Conservation (phyloP, 768 basidiomycete species). For the Termitomyces sp. region DNA sequence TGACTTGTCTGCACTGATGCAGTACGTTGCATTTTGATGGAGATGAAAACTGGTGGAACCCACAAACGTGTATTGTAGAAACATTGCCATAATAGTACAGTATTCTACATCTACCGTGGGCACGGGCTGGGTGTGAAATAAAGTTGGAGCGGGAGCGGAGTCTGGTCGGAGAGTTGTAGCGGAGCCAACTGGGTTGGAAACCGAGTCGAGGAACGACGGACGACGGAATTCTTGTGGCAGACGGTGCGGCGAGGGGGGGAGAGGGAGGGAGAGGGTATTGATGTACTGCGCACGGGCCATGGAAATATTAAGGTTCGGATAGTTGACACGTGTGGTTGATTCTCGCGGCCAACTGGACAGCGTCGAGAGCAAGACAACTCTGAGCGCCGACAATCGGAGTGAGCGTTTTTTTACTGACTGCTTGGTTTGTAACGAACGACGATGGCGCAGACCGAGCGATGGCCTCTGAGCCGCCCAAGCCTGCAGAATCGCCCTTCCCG, state of each 20-base stretch:
- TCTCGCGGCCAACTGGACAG: not conserved
- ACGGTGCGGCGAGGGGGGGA: not conserved
- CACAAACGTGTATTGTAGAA: too few species aligned
- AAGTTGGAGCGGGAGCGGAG: not conserved
- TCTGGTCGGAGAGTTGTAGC: slow-evolving; percentile 3
- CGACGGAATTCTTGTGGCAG: too few species aligned
- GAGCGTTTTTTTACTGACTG: not conserved
- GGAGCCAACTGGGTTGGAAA: not conserved
- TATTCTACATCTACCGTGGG: too few species aligned
- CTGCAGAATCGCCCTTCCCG: slow-evolving; percentile 29
- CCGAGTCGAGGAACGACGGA: too few species aligned
- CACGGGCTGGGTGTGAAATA: not conserved
- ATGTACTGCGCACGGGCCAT: slow-evolving; percentile 10
- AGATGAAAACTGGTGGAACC: too few species aligned
- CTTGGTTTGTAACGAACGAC: not conserved
- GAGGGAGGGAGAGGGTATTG: not conserved
- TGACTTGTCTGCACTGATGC: too few species aligned
- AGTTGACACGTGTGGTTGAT: slow-evolving; percentile 9
- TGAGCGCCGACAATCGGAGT: slow-evolving; percentile 20
- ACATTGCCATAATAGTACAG: too few species aligned
- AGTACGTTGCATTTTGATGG: too few species aligned
- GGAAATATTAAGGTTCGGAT: not conserved
- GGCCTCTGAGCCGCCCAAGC: slow-evolving; percentile 32
- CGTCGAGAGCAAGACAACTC: not conserved
- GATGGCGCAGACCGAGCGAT: slow-evolving; percentile 13